A percentile compares a stretch with the other conserved stretches of the same genome.
These are phyloP conservation scores for Rhizomucor miehei DNA, from an alignment of 371 early-diverging fungal species.

Conservation along the genomic window DNA sequence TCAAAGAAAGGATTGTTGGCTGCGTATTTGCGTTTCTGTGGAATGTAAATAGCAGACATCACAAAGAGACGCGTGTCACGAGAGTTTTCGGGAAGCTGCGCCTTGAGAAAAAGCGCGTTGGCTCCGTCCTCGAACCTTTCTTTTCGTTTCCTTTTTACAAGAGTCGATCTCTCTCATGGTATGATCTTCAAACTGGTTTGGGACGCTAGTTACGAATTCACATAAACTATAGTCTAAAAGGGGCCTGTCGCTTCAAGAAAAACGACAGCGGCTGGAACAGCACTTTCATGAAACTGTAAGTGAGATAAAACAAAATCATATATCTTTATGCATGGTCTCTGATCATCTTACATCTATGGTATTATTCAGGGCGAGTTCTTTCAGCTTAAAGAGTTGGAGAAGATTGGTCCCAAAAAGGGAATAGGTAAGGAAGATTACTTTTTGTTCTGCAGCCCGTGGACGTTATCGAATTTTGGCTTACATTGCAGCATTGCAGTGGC, in stretches of 20 bases:
- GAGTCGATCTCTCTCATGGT: neutral
- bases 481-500: constrained; percentile 39
- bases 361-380: constrained; percentile 63
- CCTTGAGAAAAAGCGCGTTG: neutral
- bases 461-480: too few species aligned
- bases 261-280: constrained; percentile 72
- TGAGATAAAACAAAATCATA: too few species aligned
- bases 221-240: constrained; percentile 19
- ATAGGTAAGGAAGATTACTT: constrained; percentile 53
- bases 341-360: too few species aligned
- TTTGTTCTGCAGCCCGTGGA: too few species aligned
- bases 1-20: constrained; percentile 49
- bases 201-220: neutral
- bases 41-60: constrained; percentile 33
- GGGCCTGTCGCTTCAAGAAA: constrained; percentile 76
- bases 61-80: constrained; percentile 2
- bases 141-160: neutral
- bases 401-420: constrained; percentile 87
- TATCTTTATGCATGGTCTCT: too few species aligned
- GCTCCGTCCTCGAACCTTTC: neutral
- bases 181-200: neutral
- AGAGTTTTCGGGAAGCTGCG: neutral
- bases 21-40: constrained; percentile 24
- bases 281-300: constrained; percentile 79
- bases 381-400: constrained; percentile 91